Evolutionary conservation across 75 land plant species (phyloP).

Genomic region (Chamaecyparis obtusa): DNA sequence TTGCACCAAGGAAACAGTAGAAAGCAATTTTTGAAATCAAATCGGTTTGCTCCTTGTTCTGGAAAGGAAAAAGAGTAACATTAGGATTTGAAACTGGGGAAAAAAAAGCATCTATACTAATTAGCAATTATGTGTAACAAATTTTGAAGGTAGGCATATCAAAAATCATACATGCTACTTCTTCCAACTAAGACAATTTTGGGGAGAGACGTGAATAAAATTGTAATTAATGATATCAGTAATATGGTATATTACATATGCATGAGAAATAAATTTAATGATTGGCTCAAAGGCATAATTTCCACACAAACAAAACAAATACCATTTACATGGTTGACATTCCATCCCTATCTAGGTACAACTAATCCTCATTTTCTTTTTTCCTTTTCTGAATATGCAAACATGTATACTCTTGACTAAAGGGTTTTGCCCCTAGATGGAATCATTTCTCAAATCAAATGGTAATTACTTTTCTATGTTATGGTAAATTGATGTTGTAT

Average conservation of each 20-base stretch:
- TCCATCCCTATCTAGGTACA: background rate
- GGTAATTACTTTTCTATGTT: background rate
- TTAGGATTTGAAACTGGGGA: background rate
- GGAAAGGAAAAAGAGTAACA: background rate
- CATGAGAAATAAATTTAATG: background rate
- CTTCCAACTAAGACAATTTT: background rate
- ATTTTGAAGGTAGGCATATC: background rate
- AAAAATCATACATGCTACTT: background rate
- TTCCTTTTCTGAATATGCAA: background rate
- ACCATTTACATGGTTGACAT: background rate
- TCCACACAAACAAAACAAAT: background rate
- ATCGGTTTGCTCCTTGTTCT: conserved; percentile 90
- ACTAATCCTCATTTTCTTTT: background rate
- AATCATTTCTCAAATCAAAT: background rate
- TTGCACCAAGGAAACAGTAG: conserved; percentile 86
- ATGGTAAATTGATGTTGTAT: too few species aligned
- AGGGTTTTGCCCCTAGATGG: background rate
- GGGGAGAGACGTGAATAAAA: background rate
- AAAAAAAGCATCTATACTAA: background rate
- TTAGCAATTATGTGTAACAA: background rate
- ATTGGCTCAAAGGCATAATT: background rate
- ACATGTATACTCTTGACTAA: background rate
- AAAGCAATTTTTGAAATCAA: conserved; percentile 76
- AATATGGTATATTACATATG: background rate
- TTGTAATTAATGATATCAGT: background rate